These are phyloP conservation scores for Thinopyrum obtusiflorum DNA, from an alignment of 202 grass and related monocot species.

Conservation along the genomic window DNA sequence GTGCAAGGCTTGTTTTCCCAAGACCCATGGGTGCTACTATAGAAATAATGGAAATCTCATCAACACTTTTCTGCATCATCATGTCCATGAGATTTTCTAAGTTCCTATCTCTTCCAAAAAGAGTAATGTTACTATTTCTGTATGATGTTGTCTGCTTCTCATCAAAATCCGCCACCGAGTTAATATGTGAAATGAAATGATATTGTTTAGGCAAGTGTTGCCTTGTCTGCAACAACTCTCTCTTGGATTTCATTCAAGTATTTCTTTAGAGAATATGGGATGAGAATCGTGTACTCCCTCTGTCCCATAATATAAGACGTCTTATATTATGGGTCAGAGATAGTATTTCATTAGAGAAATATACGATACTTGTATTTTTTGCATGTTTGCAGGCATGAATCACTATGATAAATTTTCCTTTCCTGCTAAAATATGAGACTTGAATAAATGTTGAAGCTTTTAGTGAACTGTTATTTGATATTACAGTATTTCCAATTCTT, in stretches of 20 bases:
- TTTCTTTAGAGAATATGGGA: too few relatives aligned
- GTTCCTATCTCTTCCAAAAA: slow-evolving; percentile 36
- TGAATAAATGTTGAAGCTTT: too few relatives aligned
- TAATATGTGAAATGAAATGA: slow-evolving; percentile 42
- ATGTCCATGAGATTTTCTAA: slow-evolving; percentile 22
- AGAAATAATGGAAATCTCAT: slow-evolving; percentile 40
- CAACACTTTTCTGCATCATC: slow-evolving; percentile 15
- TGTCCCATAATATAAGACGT: too few relatives aligned
- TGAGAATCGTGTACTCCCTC: too few relatives aligned
- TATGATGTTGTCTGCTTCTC: slow-evolving; percentile 50
- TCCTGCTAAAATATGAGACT: too few relatives aligned
- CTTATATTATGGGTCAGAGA: too few relatives aligned
- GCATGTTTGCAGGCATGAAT: too few relatives aligned
- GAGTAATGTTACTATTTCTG: slow-evolving; percentile 21
- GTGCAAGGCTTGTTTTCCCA: slow-evolving; percentile 52
- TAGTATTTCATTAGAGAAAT: too few relatives aligned
- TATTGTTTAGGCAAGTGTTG: slow-evolving; percentile 35
- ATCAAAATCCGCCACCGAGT: slow-evolving; percentile 21
- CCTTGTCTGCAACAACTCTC: slow-evolving; percentile 32
- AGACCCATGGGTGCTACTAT: slow-evolving; percentile 44
- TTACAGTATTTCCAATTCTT: too few relatives aligned
- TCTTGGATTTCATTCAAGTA: slow-evolving; percentile 53
- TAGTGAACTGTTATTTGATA: too few relatives aligned
- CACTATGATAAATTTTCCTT: too few relatives aligned
- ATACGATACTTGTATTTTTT: too few relatives aligned